phyloP scores from a whole-genome alignment of 169 alveolate genomes.

The Cryptosporidium felis region DNA sequence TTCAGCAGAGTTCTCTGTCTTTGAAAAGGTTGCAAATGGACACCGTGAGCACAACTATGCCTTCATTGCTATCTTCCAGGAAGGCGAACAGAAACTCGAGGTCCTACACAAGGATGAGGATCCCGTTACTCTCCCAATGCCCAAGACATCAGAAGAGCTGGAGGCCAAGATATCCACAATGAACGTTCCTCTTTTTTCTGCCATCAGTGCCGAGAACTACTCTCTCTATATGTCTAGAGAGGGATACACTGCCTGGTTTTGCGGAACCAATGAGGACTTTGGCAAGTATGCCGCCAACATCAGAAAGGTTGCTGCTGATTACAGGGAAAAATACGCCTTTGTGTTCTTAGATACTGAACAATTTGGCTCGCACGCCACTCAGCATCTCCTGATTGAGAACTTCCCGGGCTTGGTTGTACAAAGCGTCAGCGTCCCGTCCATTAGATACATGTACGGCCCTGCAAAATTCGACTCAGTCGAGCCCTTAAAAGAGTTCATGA shows the following conservation, averaged over 20 bases:
- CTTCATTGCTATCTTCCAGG: conserved; percentile 42
- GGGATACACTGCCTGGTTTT: conserved; percentile 74
- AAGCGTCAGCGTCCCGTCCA: conserved; percentile 62
- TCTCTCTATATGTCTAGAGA: conserved; percentile 74
- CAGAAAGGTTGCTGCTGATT: conserved; percentile 73
- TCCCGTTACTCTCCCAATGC: conserved; percentile 67
- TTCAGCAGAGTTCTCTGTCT: conserved; percentile 13
- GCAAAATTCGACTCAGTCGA: conserved; percentile 73
- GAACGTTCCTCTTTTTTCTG: conserved; percentile 78
- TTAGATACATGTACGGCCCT: conserved; percentile 68
- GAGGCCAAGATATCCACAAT: conserved; percentile 73
- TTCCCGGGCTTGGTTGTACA: conserved; percentile 77
- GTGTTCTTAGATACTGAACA: conserved; percentile 78
- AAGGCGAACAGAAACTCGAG: conserved; percentile 51
- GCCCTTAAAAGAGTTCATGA: conserved; percentile 78
- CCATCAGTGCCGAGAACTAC: conserved; percentile 78
- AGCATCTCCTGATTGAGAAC: conserved; percentile 72
- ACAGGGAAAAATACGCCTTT: conserved; percentile 70
- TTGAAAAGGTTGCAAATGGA: conserved; percentile 51
- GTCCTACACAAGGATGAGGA: conserved; percentile 76
- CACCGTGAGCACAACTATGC: conserved; percentile 70
- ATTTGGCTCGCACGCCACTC: conserved; percentile 76
- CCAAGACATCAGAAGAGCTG: conserved; percentile 72
- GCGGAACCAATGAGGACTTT: conserved; percentile 75
- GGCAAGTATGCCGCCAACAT: conserved; percentile 57